phyloP scores from a whole-genome alignment of 2,329 filamentous ascomycete genomes.

The Shiraia sp. region DNA sequence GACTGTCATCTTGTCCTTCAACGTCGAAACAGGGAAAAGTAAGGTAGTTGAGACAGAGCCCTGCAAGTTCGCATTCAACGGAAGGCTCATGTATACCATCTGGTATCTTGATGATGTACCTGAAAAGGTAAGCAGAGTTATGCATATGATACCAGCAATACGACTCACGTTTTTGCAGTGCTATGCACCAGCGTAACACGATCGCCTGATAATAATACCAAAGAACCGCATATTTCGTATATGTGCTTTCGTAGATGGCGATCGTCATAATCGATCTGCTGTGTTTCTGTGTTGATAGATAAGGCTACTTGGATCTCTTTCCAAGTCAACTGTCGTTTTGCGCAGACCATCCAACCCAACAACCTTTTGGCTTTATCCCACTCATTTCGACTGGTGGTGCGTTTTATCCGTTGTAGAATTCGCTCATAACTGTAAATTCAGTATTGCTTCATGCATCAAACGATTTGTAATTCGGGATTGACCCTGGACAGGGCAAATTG shows the following conservation, averaged over 20 bases:
- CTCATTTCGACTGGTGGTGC: conserved; percentile 4
- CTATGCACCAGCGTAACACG: conserved; percentile 25
- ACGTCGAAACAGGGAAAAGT: conserved; percentile 25
- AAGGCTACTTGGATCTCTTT: conserved; percentile 32
- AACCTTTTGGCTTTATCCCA: conserved; percentile 23
- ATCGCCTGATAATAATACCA: conserved; percentile 6
- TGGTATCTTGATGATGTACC: conserved; percentile 23
- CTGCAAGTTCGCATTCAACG: conserved; percentile 30
- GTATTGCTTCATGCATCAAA: not conserved
- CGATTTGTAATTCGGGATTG: too few species aligned
- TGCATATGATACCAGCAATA: too few species aligned
- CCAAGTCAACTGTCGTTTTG: conserved; percentile 30
- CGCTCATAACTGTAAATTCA: conserved; percentile 22
- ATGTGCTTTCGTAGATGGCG: conserved; percentile 22
- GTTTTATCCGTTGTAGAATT: conserved; percentile 28
- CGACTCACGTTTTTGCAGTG: conserved; percentile 24
- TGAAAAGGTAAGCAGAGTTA: conserved; percentile 8
- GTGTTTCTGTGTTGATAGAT: conserved; percentile 22
- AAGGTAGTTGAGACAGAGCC: conserved; percentile 30
- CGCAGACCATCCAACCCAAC: conserved; percentile 33
- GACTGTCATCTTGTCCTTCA: conserved; percentile 10
- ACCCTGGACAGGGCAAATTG: too few species aligned
- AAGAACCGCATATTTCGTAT: conserved; percentile 30
- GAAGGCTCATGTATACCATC: conserved; percentile 23
- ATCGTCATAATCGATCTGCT: conserved; percentile 24